Percentiles rank a stretch among this genome's conserved stretches.
Conservation (phyloP, 805 yeast species). For the Lipomyces yamanashiensis region DNA sequence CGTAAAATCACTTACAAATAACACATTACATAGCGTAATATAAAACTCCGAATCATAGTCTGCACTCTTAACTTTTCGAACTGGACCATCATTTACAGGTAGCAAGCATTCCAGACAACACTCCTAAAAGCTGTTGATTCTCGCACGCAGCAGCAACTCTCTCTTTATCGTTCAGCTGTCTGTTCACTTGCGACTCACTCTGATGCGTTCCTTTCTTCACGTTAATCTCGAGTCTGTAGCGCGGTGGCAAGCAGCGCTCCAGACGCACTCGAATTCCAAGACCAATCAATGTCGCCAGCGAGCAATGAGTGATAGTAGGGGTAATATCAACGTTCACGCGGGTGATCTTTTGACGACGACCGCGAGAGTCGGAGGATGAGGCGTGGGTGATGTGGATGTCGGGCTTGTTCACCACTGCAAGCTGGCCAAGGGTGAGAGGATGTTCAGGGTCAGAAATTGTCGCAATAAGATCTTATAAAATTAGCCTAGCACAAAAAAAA, state of each 20-base stretch:
- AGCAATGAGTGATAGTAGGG: conserved; percentile 97
- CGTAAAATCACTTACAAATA: too few relatives aligned
- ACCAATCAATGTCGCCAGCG: conserved; percentile 93
- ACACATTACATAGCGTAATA: neutral
- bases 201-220: conserved; percentile 94
- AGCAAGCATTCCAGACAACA: conserved; percentile 89
- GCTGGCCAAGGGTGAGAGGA: conserved; percentile 90
- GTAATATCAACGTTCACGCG: conserved; percentile 84
- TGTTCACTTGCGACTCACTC: conserved; percentile 93
- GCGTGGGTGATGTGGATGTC: conserved; percentile 76
- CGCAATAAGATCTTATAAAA: conserved; percentile 62
- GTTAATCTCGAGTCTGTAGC: conserved; percentile 77
- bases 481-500: neutral
- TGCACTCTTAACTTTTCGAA: neutral
- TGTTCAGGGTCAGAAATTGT: conserved; percentile 96
- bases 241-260: conserved; percentile 83
- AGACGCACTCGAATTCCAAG: conserved; percentile 90
- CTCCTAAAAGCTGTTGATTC: conserved; percentile 85
- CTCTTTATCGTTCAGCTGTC: conserved; percentile 95
- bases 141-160: conserved; percentile 99
- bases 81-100: conserved; percentile 56
- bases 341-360: conserved; percentile 56
- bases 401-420: conserved; percentile 85
- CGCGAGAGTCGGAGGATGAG: conserved; percentile 45
- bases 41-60: neutral